Conservation (phyloP, 2,329 filamentous ascomycete genomes). For the Stachybotrys chartarum region DNA sequence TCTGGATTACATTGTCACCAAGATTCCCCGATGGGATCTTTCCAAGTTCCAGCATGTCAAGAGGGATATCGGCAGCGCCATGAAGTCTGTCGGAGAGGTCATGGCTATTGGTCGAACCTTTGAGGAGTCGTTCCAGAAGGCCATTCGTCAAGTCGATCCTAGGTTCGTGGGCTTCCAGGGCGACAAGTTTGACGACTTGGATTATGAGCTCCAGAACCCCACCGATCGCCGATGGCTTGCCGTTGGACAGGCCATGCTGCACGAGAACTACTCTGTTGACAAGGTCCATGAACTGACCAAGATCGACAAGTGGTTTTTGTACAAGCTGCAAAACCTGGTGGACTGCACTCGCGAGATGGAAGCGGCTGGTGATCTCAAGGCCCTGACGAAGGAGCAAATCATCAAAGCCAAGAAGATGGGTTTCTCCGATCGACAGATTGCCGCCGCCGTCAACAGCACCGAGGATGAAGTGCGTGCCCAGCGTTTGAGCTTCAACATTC, state of each 20-base stretch:
- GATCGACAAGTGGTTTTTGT: slow-evolving; percentile 99
- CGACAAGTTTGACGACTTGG: slow-evolving; percentile 87
- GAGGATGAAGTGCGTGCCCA: slow-evolving; percentile 86
- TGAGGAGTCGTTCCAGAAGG: slow-evolving; percentile 98
- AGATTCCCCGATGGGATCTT: slow-evolving; percentile 97
- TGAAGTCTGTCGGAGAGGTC: slow-evolving; percentile 99
- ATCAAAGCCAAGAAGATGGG: slow-evolving; percentile 93
- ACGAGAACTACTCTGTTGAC: slow-evolving; percentile 92
- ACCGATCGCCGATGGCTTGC: slow-evolving; percentile 96
- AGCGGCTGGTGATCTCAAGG: slow-evolving; percentile 72
- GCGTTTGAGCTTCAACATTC: slow-evolving; percentile 80
- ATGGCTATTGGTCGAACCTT: slow-evolving; percentile 99
- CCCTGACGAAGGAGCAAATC: slow-evolving; percentile 81
- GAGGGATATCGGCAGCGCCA: slow-evolving; percentile 91
- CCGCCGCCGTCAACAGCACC: slow-evolving; percentile 71
- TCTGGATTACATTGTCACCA: slow-evolving; percentile 95
- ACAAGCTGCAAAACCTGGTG: slow-evolving; percentile 97
- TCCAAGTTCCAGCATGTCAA: slow-evolving; percentile 99
- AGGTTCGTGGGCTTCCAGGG: slow-evolving; percentile 89
- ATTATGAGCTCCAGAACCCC: slow-evolving; percentile 83
- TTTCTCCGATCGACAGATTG: slow-evolving; percentile 96
- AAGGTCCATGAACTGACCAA: slow-evolving; percentile 89
- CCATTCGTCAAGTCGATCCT: slow-evolving; percentile 93
- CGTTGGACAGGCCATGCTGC: slow-evolving; percentile 94
- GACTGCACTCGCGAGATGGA: slow-evolving; percentile 83